Evolutionary conservation across 306 rosid genomes (phyloP).

Genomic region (Acacia confusa): DNA sequence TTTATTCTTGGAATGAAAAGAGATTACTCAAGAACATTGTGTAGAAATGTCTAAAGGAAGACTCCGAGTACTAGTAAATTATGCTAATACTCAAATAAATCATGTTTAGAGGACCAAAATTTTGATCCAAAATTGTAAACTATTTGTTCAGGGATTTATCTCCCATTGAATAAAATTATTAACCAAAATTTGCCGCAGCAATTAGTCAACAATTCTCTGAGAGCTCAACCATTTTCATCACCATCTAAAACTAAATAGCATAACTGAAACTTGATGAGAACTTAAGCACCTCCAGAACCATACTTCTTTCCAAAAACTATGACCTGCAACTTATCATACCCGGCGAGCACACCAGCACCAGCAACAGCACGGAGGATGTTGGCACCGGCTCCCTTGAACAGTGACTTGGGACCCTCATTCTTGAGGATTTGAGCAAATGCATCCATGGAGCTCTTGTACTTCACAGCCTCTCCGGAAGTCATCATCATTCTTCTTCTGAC

Average conservation of each 20-base stretch:
- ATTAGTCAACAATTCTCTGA: constrained; percentile 42
- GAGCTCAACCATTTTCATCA: constrained; percentile 74
- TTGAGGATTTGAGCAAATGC: constrained; percentile 75
- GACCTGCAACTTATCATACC: constrained; percentile 88
- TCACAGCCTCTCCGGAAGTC: constrained; percentile 95
- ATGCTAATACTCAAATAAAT: constrained; percentile 49
- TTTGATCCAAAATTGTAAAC: constrained; percentile 34
- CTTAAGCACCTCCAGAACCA: constrained; percentile 77
- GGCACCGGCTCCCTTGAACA: constrained; percentile 96
- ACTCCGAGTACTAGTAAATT: constrained; percentile 39
- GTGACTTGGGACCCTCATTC: constrained; percentile 86
- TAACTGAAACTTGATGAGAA: neutral
- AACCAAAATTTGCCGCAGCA: constrained; percentile 69
- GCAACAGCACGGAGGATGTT: constrained; percentile 90
- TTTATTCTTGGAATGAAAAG: constrained; percentile 15
- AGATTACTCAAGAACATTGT: neutral
- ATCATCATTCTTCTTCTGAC: constrained; percentile 99
- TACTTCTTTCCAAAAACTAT: constrained; percentile 79
- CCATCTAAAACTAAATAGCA: constrained; percentile 55
- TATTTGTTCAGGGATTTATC: constrained; percentile 46
- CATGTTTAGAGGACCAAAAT: constrained; percentile 37
- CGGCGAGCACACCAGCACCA: constrained; percentile 96
- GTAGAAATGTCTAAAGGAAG: constrained; percentile 2
- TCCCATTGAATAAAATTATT: constrained; percentile 74
- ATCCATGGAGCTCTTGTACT: constrained; percentile 82